Evolutionary conservation across 805 yeast genomes (phyloP), one percentile per base, ranked within the genome.

Genomic region (Nematodospora valgi): DNA sequence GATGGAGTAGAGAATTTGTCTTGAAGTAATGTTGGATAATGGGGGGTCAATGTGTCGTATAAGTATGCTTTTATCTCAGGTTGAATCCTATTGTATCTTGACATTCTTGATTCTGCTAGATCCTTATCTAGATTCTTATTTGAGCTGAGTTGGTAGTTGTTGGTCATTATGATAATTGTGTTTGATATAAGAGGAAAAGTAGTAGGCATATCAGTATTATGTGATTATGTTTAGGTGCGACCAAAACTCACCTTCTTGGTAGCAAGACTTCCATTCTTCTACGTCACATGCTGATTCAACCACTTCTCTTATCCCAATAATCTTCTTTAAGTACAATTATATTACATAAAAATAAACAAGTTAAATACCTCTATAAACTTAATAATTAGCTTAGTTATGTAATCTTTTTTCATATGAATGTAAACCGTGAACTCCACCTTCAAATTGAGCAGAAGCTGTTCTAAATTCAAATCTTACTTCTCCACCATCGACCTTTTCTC

Each of bases 401-500:
- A 93, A 74, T 70, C 96, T 87, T 80, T 93, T 93, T 72, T 93
- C 98, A 63, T 86, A 93, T 40, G 97, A 89, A 76, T 87, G 87
- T 68, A 93, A 78, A 59, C 95, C 89, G 69, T 87, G 85, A 45
- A 93, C 91, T 67, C 98, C 98, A 74, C 98, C 98, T 73, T 93
- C 98, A 48, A 88, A 75, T 76, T 93, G 98, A 46, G 98, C 96
- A 57, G 96, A 86, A 33, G 98, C 95, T 50, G 98, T 89, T 80
- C 98, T 87, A 68, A 83, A 81, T 73, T 93, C 98, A 59, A 93
- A 93, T 72, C 98, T 82, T 45, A 88, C 82, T 21, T 66, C 69
- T 49, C 95, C 95, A 38, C 52, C 45, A 52, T 70, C 71, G 43
- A 86, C 91, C 30, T 72, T 63, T 40, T 65, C 65, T 58, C 82